phyloP scores from a whole-genome alignment of 345 rosid species.

The Raphanus sativus region DNA sequence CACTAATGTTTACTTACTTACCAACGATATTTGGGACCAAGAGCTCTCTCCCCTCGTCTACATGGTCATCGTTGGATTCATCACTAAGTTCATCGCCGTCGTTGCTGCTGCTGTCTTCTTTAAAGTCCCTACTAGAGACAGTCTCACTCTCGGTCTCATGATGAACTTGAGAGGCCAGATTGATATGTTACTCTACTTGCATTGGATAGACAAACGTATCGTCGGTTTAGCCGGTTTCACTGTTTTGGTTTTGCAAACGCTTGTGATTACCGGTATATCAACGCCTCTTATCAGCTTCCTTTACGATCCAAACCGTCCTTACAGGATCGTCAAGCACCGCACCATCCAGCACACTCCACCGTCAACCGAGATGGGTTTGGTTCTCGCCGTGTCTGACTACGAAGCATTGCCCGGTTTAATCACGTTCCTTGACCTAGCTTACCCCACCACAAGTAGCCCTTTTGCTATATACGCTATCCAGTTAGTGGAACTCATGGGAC shows the following conservation, averaged over 20 bases:
- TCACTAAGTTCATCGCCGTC: constrained; percentile 44
- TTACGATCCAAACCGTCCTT: constrained; percentile 71
- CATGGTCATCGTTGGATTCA: constrained; percentile 41
- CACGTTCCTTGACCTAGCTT: constrained; percentile 56
- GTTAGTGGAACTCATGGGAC: constrained; percentile 56
- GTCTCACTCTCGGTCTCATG: constrained; percentile 58
- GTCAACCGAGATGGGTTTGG: constrained; percentile 40
- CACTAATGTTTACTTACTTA: constrained; percentile 48
- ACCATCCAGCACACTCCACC: constrained; percentile 74
- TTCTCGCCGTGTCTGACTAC: constrained; percentile 52
- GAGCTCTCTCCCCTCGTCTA: constrained; percentile 45
- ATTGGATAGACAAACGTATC: constrained; percentile 64
- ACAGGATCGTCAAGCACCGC: constrained; percentile 62
- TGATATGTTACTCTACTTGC: constrained; percentile 51
- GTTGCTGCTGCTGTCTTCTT: constrained; percentile 35
- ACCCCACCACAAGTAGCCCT: constrained; percentile 48
- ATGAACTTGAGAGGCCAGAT: constrained; percentile 69
- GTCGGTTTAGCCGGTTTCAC: constrained; percentile 44
- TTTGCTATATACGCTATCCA: constrained; percentile 54
- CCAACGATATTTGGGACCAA: constrained; percentile 39
- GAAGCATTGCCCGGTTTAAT: constrained; percentile 47
- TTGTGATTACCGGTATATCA: constrained; percentile 34
- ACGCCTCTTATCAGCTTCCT: constrained; percentile 56
- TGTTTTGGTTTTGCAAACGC: constrained; percentile 45
- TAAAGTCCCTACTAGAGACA: constrained; percentile 49